These are phyloP conservation scores for Xylaria sp. DNA, from an alignment of 2,329 filamentous ascomycete species.

Conservation along the genomic window DNA sequence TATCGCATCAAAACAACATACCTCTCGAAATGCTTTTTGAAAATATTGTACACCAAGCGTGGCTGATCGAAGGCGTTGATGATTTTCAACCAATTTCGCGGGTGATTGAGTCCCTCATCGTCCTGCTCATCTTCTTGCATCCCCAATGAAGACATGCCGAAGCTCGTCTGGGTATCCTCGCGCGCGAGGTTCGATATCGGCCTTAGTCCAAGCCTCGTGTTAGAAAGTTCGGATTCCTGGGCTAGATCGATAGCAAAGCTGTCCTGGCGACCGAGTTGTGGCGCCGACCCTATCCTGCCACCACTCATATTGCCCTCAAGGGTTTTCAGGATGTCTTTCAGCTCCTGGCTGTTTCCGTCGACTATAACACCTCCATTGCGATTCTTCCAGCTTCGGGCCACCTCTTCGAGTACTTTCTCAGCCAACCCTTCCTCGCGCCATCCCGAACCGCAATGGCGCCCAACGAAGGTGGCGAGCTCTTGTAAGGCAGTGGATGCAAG, in stretches of 20 bases:
- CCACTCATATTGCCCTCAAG: constrained; percentile 90
- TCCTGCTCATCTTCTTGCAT: constrained; percentile 66
- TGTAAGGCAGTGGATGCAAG: constrained; percentile 88
- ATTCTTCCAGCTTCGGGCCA: constrained; percentile 91
- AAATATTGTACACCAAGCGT: constrained; percentile 76
- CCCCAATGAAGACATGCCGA: constrained; percentile 66
- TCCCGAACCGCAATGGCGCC: constrained; percentile 91
- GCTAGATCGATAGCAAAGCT: constrained; percentile 70
- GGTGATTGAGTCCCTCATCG: constrained; percentile 71
- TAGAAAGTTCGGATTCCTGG: constrained; percentile 61
- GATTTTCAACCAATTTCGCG: constrained; percentile 84
- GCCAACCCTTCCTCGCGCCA: constrained; percentile 96
- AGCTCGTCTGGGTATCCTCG: constrained; percentile 73
- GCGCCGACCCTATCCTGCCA: constrained; percentile 71
- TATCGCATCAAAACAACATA: constrained; percentile 49
- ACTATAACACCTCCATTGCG: constrained; percentile 90
- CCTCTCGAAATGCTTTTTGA: constrained; percentile 92
- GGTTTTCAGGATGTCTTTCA: constrained; percentile 84
- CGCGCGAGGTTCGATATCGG: constrained; percentile 57
- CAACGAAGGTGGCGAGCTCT: constrained; percentile 87
- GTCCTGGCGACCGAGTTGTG: constrained; percentile 69
- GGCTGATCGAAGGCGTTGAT: constrained; percentile 88
- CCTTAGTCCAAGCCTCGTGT: constrained; percentile 66
- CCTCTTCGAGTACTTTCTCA: constrained; percentile 90
- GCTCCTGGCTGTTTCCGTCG: constrained; percentile 77